Percentiles rank a stretch among this genome's conserved stretches.
Conservation (phyloP, 805 yeast species). For the Metschnikowia cerradonensis region DNA sequence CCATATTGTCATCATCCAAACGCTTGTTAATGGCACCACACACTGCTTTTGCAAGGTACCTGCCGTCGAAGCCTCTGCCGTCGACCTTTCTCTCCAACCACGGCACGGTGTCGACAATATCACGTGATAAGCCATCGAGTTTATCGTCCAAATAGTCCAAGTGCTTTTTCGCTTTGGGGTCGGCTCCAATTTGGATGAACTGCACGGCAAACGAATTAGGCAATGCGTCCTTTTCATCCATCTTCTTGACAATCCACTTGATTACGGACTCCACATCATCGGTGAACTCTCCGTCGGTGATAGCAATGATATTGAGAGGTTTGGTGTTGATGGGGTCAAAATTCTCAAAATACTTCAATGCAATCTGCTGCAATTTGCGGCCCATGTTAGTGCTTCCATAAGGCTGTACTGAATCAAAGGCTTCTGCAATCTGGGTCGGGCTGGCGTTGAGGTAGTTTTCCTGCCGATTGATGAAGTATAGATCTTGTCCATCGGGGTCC, state of each 20-base stretch:
- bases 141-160: conserved; percentile 13
- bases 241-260: conserved; percentile 13
- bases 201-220: conserved; percentile 16
- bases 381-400: conserved; percentile 17
- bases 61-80: conserved; percentile 12
- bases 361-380: conserved; percentile 10
- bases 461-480: conserved; percentile 11
- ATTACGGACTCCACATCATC: conserved; percentile 15
- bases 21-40: conserved; percentile 16
- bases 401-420: conserved; percentile 10
- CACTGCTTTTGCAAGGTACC: conserved; percentile 14
- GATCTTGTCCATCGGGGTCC: conserved; percentile 18
- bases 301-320: conserved; percentile 15
- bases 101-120: conserved; percentile 16
- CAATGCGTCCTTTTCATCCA: conserved; percentile 10
- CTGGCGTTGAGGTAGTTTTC: conserved; percentile 7
- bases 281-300: conserved; percentile 16
- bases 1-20: conserved; percentile 9
- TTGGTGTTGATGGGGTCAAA: conserved; percentile 11
- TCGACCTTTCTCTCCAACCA: conserved; percentile 11
- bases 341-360: conserved; percentile 9
- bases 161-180: conserved; percentile 8
- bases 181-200: conserved; percentile 16
- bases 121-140: conserved; percentile 9
- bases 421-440: conserved; percentile 11